phyloP scores from a whole-genome alignment of 108 stramenopile species.

The Discostella stelligeroides region DNA sequence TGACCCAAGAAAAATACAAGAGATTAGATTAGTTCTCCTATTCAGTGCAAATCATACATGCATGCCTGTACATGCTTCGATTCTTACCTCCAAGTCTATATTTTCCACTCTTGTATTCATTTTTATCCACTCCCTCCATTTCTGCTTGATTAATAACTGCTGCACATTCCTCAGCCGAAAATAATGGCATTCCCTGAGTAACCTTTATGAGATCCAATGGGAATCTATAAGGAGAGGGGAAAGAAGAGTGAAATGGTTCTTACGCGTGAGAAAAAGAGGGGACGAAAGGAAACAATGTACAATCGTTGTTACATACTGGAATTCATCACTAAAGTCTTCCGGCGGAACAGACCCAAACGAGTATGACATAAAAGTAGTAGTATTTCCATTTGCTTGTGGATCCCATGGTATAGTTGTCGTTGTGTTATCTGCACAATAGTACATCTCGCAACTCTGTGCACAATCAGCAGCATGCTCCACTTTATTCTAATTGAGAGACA shows the following conservation, averaged over 20 bases:
- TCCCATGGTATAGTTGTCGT: slow-evolving; percentile 5
- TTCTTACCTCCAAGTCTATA: slow-evolving; percentile 61
- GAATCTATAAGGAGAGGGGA: slow-evolving; percentile 28
- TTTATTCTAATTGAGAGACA: slow-evolving; percentile 33
- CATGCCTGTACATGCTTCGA: too few species aligned
- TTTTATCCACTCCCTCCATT: slow-evolving; percentile 57
- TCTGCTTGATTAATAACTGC: slow-evolving; percentile 47
- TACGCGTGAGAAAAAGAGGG: not conserved
- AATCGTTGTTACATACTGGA: slow-evolving; percentile 29
- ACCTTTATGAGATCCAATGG: slow-evolving; percentile 70
- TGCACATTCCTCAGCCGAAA: slow-evolving; percentile 51
- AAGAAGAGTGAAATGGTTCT: not conserved
- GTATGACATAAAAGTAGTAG: slow-evolving; percentile 55
- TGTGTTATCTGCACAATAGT: slow-evolving; percentile 53
- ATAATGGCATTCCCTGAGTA: slow-evolving; percentile 50
- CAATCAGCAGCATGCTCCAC: slow-evolving; percentile 61
- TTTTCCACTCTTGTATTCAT: slow-evolving; percentile 68
- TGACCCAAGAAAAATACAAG: not conserved
- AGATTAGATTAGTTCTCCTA: not conserved
- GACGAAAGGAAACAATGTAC: not conserved
- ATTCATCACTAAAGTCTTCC: slow-evolving; percentile 67
- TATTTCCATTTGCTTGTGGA: not conserved
- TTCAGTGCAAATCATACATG: not conserved
- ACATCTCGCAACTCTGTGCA: slow-evolving; percentile 56
- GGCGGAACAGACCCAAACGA: slow-evolving; percentile 65